A percentile compares a stretch with the other conserved stretches of the same genome.
Evolutionary conservation across 2,329 filamentous ascomycete genomes (phyloP).

Genomic region (Elsinoe australis): DNA sequence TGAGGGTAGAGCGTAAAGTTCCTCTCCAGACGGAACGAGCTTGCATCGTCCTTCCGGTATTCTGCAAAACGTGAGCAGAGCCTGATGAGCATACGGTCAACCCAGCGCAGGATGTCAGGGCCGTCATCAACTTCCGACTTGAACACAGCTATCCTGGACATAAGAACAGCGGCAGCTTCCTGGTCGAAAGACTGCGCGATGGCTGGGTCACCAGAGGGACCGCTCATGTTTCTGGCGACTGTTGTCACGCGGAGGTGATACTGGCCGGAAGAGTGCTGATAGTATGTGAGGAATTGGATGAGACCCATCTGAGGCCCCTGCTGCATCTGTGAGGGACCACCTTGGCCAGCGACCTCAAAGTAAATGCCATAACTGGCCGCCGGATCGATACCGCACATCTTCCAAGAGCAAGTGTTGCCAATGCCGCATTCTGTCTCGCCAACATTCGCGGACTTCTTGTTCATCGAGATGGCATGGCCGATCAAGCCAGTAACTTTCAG

Average conservation of each 20-base stretch:
- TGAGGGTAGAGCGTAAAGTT: slow-evolving; percentile 98
- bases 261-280: slow-evolving; percentile 92
- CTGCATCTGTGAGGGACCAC: slow-evolving; percentile 74
- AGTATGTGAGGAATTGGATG: slow-evolving; percentile 98
- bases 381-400: slow-evolving; percentile 98
- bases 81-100: slow-evolving; percentile 95
- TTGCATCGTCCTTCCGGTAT: slow-evolving; percentile 95
- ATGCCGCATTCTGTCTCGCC: slow-evolving; percentile 98
- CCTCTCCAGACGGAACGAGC: slow-evolving; percentile 93
- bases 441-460: slow-evolving; percentile 96
- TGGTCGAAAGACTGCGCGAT: slow-evolving; percentile 97
- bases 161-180: slow-evolving; percentile 91
- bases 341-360: slow-evolving; percentile 94
- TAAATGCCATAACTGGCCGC: slow-evolving; percentile 91
- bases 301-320: slow-evolving; percentile 85
- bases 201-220: slow-evolving; percentile 86
- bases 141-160: slow-evolving; percentile 98
- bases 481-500: slow-evolving; percentile 96
- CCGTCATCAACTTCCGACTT: slow-evolving; percentile 98
- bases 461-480: slow-evolving; percentile 89
- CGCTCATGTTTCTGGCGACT: slow-evolving; percentile 81
- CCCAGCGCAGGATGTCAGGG: slow-evolving; percentile 96
- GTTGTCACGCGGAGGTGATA: slow-evolving; percentile 96
- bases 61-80: slow-evolving; percentile 95
- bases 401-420: slow-evolving; percentile 98